phyloP scores from a whole-genome alignment of 495 filamentous ascomycete species.

The Penicillium ucsense region DNA sequence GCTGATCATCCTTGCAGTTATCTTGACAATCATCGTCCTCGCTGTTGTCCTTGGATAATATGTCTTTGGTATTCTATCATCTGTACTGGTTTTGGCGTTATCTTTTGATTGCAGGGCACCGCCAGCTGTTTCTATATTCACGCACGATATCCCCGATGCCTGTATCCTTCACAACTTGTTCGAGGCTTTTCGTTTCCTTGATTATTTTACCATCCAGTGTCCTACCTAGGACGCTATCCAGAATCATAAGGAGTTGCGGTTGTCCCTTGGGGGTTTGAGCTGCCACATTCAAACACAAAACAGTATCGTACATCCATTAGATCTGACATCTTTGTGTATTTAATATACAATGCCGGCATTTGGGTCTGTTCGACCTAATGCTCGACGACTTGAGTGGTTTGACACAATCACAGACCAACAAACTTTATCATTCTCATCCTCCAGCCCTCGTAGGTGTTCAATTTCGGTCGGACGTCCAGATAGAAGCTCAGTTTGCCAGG shows the following conservation, averaged over 20 bases:
- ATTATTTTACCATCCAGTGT: constrained; percentile 8
- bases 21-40: constrained; percentile 78
- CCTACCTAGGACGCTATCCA: too few species aligned
- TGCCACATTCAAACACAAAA: constrained; percentile 3
- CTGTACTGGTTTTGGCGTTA: background rate
- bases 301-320: constrained; percentile 29
- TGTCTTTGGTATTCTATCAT: background rate
- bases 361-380: constrained; percentile 8
- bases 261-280: constrained; percentile 9
- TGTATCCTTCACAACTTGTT: constrained; percentile 1
- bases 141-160: constrained; percentile 23
- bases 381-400: too few species aligned
- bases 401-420: constrained; percentile 40
- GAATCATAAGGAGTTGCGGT: constrained; percentile 15
- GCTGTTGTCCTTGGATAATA: constrained; percentile 63
- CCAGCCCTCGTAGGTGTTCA: constrained; percentile 84
- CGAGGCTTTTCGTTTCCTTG: constrained; percentile 6
- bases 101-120: background rate
- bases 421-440: constrained; percentile 66
- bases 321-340: constrained; percentile 24
- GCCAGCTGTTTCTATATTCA: constrained; percentile 9
- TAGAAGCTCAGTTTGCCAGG: constrained; percentile 77
- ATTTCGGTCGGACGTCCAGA: constrained; percentile 87
- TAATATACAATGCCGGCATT: constrained; percentile 24
- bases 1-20: constrained; percentile 79